phyloP scores from a whole-genome alignment of 2,329 filamentous ascomycete genomes.

The Aspergillus tamarii region DNA sequence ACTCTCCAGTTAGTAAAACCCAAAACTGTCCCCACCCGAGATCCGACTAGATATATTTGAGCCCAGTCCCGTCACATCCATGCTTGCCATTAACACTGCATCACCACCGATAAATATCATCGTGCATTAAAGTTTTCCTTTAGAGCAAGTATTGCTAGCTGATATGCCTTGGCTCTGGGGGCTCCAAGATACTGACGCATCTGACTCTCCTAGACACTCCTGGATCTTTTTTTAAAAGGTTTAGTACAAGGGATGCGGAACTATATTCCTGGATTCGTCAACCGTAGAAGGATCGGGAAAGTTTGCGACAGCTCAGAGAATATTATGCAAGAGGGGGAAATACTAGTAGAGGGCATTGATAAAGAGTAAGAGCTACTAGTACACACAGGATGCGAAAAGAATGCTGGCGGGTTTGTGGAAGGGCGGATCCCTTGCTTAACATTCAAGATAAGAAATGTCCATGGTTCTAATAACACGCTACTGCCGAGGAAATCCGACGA shows the following conservation, averaged over 20 bases:
- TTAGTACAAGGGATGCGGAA: neutral
- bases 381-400: neutral
- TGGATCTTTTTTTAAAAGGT: neutral
- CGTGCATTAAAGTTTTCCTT: neutral
- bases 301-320: neutral
- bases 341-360: neutral
- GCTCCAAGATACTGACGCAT: neutral
- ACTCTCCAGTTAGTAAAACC: too few relatives aligned
- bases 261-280: neutral
- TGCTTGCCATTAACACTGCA: neutral
- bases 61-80: neutral
- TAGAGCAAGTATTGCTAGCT: neutral
- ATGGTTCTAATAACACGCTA: too few relatives aligned
- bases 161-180: neutral
- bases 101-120: neutral
- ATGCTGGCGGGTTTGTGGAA: neutral
- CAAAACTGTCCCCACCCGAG: neutral
- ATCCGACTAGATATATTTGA: neutral
- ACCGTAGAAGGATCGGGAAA: neutral
- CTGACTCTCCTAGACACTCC: neutral
- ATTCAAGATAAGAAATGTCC: too few relatives aligned
- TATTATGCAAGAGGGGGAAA: neutral
- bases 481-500: too few relatives aligned
- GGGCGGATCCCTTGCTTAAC: neutral
- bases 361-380: neutral